Conservation (phyloP, 2,329 filamentous ascomycete species). For the Pyricularia sp. region DNA sequence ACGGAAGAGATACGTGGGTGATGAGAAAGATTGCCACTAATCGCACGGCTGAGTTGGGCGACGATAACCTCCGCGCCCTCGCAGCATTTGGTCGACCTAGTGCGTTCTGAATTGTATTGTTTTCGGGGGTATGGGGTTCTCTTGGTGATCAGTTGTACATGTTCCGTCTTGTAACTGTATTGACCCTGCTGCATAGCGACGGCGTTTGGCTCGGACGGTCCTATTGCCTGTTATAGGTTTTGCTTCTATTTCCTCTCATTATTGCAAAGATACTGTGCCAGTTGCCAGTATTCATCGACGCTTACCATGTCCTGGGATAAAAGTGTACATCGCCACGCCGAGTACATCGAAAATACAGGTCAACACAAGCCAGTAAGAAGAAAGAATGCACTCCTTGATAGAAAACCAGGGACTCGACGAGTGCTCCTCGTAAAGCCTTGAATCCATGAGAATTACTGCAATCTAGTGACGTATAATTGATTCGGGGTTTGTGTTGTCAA, state of each 20-base stretch:
- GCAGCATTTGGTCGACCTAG: not conserved
- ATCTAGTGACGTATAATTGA: too few relatives aligned
- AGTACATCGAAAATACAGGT: too few relatives aligned
- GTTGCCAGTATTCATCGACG: not conserved
- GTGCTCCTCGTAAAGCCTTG: too few relatives aligned
- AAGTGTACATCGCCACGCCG: not conserved
- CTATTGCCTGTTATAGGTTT: not conserved
- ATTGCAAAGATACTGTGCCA: not conserved
- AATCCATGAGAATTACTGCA: too few relatives aligned
- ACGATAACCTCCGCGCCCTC: constrained; percentile 17
- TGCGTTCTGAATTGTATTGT: not conserved
- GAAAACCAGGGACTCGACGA: too few relatives aligned
- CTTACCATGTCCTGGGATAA: not conserved
- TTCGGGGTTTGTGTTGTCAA: too few relatives aligned
- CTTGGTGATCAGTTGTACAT: not conserved
- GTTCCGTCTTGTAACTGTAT: not conserved
- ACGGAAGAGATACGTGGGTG: constrained; percentile 59
- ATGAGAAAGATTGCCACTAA: constrained; percentile 61
- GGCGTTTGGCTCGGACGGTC: not conserved
- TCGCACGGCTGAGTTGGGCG: constrained; percentile 34
- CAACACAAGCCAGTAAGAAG: too few relatives aligned
- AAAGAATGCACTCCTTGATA: too few relatives aligned
- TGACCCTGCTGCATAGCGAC: constrained; percentile 1
- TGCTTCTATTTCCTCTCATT: not conserved
- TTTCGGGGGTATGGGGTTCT: not conserved